A percentile compares a stretch with the other conserved stretches of the same genome.
These are phyloP conservation scores for Melastoma malabathricum DNA, from an alignment of 345 rosid genomes.

Conservation along the genomic window DNA sequence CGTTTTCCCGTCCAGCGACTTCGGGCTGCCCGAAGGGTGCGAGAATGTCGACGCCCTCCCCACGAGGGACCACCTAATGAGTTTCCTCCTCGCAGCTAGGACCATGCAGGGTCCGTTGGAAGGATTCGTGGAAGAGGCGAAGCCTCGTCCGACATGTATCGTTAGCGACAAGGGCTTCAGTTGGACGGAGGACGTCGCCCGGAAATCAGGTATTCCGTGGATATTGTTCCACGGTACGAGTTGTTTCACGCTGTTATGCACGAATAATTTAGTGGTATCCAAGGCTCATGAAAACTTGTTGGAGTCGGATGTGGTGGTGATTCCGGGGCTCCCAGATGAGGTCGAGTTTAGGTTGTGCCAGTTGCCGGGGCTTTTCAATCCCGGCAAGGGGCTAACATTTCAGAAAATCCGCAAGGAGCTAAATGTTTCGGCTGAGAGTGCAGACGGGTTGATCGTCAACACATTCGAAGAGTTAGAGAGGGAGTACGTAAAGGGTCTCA, in stretches of 20 bases:
- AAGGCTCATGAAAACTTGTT: conserved; percentile 13
- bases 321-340: conserved; percentile 21
- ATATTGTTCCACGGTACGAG: conserved; percentile 29
- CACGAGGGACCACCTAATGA: conserved; percentile 5
- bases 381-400: conserved; percentile 2
- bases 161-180: conserved; percentile 23
- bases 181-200: conserved; percentile 27
- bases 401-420: conserved; percentile 14
- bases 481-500: conserved; percentile 10
- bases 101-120: conserved; percentile 34
- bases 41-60: conserved; percentile 8
- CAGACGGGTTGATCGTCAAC: conserved; percentile 20
- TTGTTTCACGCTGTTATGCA: conserved; percentile 19
- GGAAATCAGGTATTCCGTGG: conserved; percentile 19
- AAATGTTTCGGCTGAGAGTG: conserved; percentile 12
- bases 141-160: conserved; percentile 28
- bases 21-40: conserved; percentile 12
- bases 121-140: conserved; percentile 16
- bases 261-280: conserved; percentile 16
- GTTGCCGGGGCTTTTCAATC: conserved; percentile 23
- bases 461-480: conserved; percentile 27
- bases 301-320: conserved; percentile 18
- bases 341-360: conserved; percentile 19
- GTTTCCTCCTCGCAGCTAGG: conserved; percentile 18
- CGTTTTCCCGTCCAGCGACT: conserved; percentile 9